phyloP scores from a whole-genome alignment of 495 filamentous ascomycete genomes.

The Penicillium lagena region DNA sequence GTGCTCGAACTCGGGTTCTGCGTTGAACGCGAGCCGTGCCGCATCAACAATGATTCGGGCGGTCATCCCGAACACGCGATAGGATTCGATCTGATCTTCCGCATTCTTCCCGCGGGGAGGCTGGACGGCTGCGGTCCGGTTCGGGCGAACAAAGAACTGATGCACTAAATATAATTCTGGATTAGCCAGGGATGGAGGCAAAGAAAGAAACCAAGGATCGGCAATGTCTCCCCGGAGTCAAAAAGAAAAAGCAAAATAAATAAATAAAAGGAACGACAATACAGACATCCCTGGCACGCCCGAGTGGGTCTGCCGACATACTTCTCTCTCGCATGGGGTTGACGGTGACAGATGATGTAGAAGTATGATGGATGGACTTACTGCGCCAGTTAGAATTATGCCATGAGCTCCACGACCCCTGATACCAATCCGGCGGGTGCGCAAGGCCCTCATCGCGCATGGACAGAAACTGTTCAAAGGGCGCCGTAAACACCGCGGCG shows the following conservation, averaged over 20 bases:
- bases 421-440: slow-evolving; percentile 51
- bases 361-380: slow-evolving; percentile 5
- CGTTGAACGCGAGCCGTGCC: slow-evolving; percentile 72
- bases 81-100: slow-evolving; percentile 40
- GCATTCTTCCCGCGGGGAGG: slow-evolving; percentile 24
- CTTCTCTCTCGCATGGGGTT: not conserved
- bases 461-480: slow-evolving; percentile 66
- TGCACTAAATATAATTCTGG: slow-evolving; percentile 47
- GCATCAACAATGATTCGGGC: slow-evolving; percentile 82
- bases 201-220: slow-evolving; percentile 3
- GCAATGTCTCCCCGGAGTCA: slow-evolving; percentile 6
- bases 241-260: not conserved
- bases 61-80: slow-evolving; percentile 89
- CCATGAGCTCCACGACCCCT: slow-evolving; percentile 50
- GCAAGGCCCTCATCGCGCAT: slow-evolving; percentile 34
- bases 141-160: slow-evolving; percentile 66
- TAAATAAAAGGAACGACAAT: not conserved
- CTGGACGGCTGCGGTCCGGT: too few species aligned
- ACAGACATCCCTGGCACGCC: not conserved
- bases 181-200: not conserved
- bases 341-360: too few species aligned
- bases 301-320: not conserved
- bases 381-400: slow-evolving; percentile 61
- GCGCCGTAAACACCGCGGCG: slow-evolving; percentile 82
- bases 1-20: slow-evolving; percentile 79